These are phyloP conservation scores for Phascolomyces articulosus DNA, from an alignment of 371 early-diverging fungal species.

Conservation along the genomic window DNA sequence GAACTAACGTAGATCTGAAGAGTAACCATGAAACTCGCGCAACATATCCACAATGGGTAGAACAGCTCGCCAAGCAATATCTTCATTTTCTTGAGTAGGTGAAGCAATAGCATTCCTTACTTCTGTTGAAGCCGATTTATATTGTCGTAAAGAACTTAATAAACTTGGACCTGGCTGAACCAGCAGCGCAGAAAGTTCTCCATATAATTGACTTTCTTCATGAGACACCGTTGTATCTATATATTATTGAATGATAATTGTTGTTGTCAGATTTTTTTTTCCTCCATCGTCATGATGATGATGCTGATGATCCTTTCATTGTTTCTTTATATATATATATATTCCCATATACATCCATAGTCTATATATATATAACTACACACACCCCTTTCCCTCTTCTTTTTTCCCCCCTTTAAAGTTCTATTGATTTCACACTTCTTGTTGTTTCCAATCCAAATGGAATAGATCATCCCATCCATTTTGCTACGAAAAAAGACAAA, in stretches of 20 bases:
- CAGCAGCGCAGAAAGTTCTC: conserved; percentile 46
- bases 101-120: conserved; percentile 79
- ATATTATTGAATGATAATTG: not conserved
- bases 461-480: too few species aligned
- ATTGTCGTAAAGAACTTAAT: conserved; percentile 52
- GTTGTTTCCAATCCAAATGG: too few species aligned
- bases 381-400: too few species aligned
- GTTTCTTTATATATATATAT: too few species aligned
- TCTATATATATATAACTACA: too few species aligned
- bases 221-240: conserved; percentile 56
- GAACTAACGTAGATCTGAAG: conserved; percentile 68
- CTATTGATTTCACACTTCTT: too few species aligned
- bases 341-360: too few species aligned
- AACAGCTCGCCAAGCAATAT: conserved; percentile 84
- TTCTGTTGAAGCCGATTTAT: conserved; percentile 45
- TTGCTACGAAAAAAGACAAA: too few species aligned
- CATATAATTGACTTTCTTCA: conserved; percentile 56
- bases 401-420: not conserved
- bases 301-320: too few species aligned
- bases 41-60: conserved; percentile 84
- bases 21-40: conserved; percentile 78
- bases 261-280: conserved; percentile 12
- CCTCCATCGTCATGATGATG: too few species aligned
- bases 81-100: conserved; percentile 82
- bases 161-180: conserved; percentile 51